Evolutionary conservation across 148 eudicot genomes (phyloP).

Genomic region (Arbutus unedo): DNA sequence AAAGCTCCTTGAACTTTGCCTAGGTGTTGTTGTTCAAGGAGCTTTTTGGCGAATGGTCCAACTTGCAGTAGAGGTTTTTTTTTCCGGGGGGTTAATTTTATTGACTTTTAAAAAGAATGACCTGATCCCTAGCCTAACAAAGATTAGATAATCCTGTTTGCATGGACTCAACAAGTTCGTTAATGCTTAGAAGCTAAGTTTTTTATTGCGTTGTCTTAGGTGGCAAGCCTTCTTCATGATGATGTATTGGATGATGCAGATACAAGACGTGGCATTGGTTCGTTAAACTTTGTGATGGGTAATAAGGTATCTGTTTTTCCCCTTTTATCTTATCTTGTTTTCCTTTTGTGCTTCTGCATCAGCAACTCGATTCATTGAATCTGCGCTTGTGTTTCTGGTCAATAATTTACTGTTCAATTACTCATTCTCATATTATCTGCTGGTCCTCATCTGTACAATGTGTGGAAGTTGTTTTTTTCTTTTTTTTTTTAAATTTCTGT

Average conservation of each 20-base stretch:
- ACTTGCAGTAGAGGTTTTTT: not conserved
- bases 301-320: slow-evolving; percentile 51
- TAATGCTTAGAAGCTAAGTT: slow-evolving; percentile 6
- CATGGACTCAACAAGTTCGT: not conserved
- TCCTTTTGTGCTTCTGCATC: not conserved
- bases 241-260: slow-evolving; percentile 99
- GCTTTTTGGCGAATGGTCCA: not conserved
- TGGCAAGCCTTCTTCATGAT: slow-evolving; percentile 99
- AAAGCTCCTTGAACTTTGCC: not conserved
- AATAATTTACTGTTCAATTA: too few relatives aligned
- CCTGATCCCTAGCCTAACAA: not conserved
- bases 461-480: not conserved
- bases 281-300: slow-evolving; percentile 72
- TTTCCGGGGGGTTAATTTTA: not conserved
- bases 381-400: not conserved
- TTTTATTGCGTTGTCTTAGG: slow-evolving; percentile 37
- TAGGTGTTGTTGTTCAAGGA: too few relatives aligned
- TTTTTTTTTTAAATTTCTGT: not conserved
- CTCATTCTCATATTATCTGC: not conserved
- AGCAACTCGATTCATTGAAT: not conserved
- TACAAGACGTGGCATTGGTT: slow-evolving; percentile 85
- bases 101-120: not conserved
- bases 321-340: not conserved
- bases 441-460: too few relatives aligned
- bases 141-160: not conserved